These are phyloP conservation scores for Yarrowia yakushimensis DNA, from an alignment of 805 yeast genomes.

Conservation along the genomic window DNA sequence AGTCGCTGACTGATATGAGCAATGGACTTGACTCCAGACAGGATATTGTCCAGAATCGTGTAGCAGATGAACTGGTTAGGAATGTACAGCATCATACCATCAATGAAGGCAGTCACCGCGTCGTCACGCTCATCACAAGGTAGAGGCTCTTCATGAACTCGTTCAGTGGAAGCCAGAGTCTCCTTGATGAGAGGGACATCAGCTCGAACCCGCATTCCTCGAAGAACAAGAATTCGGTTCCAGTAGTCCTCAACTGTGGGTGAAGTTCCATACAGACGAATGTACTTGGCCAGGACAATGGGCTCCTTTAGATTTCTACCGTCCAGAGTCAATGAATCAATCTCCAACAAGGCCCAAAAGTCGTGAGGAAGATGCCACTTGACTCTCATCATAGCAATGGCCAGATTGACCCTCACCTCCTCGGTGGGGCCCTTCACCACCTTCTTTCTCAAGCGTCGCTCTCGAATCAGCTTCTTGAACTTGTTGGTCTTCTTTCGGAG, in stretches of 20 bases:
- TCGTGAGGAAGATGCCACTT: constrained; percentile 21
- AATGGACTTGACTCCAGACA: constrained; percentile 62
- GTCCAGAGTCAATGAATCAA: constrained; percentile 8
- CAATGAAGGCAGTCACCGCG: constrained; percentile 34
- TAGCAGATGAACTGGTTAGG: constrained; percentile 76
- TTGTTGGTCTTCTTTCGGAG: constrained; percentile 24
- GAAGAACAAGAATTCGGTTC: constrained; percentile 39
- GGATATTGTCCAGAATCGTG: constrained; percentile 72
- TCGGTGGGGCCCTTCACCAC: constrained; percentile 17
- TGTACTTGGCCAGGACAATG: background rate
- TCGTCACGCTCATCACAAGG: constrained; percentile 28
- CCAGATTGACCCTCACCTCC: background rate
- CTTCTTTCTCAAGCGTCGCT: background rate
- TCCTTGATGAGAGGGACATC: constrained; percentile 12
- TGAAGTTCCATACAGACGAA: constrained; percentile 18
- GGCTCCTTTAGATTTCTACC: constrained; percentile 7
- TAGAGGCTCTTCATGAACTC: background rate
- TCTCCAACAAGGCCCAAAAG: constrained; percentile 23
- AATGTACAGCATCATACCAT: constrained; percentile 41
- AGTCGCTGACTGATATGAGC: constrained; percentile 45
- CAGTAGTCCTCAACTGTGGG: constrained; percentile 44
- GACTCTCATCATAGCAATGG: constrained; percentile 7
- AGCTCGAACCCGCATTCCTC: constrained; percentile 31
- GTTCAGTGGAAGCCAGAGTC: background rate
- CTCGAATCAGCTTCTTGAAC: constrained; percentile 14